Conservation (phyloP, 495 filamentous ascomycete species). For the Penicillium coffeae region DNA sequence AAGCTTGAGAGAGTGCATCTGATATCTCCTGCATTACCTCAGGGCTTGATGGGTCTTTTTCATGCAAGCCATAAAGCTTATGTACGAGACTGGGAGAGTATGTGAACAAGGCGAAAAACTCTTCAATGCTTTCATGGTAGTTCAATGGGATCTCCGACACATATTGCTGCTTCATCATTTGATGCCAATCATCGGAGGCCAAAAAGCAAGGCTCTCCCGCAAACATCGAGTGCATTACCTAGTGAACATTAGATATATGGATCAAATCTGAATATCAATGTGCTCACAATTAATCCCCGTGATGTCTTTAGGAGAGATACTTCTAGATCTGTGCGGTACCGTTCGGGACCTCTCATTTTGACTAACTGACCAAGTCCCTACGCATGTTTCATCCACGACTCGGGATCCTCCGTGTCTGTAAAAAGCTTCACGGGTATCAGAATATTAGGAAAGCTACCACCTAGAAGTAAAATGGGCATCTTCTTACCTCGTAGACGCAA, state of each 20-base stretch:
- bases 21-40: constrained; percentile 13
- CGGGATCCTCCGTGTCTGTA: constrained; percentile 26
- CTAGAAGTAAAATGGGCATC: background rate
- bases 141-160: constrained; percentile 8
- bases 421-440: constrained; percentile 22
- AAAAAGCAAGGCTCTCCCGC: constrained; percentile 30
- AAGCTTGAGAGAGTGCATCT: constrained; percentile 12
- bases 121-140: constrained; percentile 20
- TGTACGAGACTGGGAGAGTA: constrained; percentile 30
- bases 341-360: constrained; percentile 21
- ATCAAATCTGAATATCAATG: no score
- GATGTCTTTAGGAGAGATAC: constrained; percentile 26
- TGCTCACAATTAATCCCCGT: constrained; percentile 34
- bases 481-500: constrained; percentile 34
- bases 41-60: constrained; percentile 10
- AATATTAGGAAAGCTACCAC: background rate
- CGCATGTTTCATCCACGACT: constrained; percentile 39
- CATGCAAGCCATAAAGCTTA: constrained; percentile 21
- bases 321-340: constrained; percentile 27
- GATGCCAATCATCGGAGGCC: constrained; percentile 28
- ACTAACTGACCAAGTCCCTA: constrained; percentile 29
- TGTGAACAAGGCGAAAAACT: constrained; percentile 32
- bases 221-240: constrained; percentile 38
- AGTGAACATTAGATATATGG: background rate
- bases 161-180: constrained; percentile 26